Base-by-base conservation (phyloP, 306 rosid species). In the Arachis hypogaea region DNA sequence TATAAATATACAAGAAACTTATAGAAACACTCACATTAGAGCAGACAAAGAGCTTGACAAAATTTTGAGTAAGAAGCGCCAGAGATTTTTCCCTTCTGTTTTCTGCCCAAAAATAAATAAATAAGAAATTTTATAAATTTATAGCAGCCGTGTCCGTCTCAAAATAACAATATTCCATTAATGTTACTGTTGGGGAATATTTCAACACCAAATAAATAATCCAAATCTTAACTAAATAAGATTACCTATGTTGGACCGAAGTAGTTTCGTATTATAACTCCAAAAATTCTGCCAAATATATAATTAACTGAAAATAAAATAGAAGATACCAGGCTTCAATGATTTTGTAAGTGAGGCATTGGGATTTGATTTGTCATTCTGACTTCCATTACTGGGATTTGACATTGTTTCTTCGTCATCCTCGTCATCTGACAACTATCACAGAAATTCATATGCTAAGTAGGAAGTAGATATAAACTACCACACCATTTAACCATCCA, bases 11-110 rank as follows among this genome's bases (percentile, higher is more conserved):
- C 4, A 59, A 4, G n/a, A 56, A 75, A 55, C 33, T 66, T 28
- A 18, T 2, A 54, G 40, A 9, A 72, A 59, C 29, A 74, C 96
- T 88, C 66, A 90, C 98, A 29, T 75, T 84, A 29, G 90, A 82
- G 83, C 92, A 90, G 66, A 92, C 66, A 68, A 92, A 92, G 79
- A 92, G 94, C 89, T 92, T 92, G 73, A 92, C 86, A 82, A 92
- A 90, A 82, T 88, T 92, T 81, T 86, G 92, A 16, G 98, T 88
- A 59, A 92, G 90, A 60, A 90, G 84, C 2, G 96, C 85, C 60
- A 92, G 65, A 18, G 96, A 92, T 55, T 88, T 92, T 79, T 92
- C 94, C 85, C 90, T 80, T 71, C 87, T 79, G 71, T 85, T 85
- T 11, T 88, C 96, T 90, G 94, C 72, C 30, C 72, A 79, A 77